Conservation (phyloP, 2,329 filamentous ascomycete genomes). For the Didymella segeticola region DNA sequence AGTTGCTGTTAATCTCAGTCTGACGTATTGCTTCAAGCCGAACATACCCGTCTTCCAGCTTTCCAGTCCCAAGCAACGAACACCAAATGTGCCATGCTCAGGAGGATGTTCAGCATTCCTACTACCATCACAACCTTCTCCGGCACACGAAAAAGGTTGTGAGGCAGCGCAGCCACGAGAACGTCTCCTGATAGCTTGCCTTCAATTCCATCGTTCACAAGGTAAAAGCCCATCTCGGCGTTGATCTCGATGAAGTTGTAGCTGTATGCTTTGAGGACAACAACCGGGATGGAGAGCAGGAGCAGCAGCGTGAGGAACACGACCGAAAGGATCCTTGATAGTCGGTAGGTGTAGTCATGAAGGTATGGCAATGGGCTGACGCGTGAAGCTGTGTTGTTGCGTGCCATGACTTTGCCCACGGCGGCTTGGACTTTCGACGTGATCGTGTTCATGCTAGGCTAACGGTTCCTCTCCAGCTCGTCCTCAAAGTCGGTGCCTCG, state of each 20-base stretch:
- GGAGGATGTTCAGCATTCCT: constrained; percentile 6
- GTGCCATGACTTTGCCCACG: constrained; percentile 20
- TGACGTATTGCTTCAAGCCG: background rate
- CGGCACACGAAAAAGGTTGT: constrained; percentile 32
- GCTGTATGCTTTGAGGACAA: constrained; percentile 39
- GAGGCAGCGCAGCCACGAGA: constrained; percentile 40
- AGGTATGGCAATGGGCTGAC: constrained; percentile 14
- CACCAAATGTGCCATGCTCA: constrained; percentile 4
- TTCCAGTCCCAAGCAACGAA: constrained; percentile 15
- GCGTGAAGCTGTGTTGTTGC: constrained; percentile 14
- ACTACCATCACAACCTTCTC: constrained; percentile 17
- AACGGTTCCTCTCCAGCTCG: background rate
- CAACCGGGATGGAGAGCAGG: constrained; percentile 1
- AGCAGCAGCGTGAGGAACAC: constrained; percentile 7
- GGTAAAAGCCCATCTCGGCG: constrained; percentile 38
- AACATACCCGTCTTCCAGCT: constrained; percentile 7
- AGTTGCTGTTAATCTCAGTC: background rate
- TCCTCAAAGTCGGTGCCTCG: background rate
- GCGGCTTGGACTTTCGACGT: constrained; percentile 16
- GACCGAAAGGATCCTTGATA: constrained; percentile 3
- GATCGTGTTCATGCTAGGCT: constrained; percentile 22
- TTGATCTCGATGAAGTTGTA: constrained; percentile 46
- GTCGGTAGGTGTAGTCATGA: constrained; percentile 3
- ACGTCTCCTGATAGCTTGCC: constrained; percentile 16
- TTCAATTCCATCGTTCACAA: constrained; percentile 23